A percentile compares a stretch with the other conserved stretches of the same genome.
These are phyloP conservation scores for Fusarium buharicum DNA, from an alignment of 2,329 filamentous ascomycete species.

Conservation along the genomic window DNA sequence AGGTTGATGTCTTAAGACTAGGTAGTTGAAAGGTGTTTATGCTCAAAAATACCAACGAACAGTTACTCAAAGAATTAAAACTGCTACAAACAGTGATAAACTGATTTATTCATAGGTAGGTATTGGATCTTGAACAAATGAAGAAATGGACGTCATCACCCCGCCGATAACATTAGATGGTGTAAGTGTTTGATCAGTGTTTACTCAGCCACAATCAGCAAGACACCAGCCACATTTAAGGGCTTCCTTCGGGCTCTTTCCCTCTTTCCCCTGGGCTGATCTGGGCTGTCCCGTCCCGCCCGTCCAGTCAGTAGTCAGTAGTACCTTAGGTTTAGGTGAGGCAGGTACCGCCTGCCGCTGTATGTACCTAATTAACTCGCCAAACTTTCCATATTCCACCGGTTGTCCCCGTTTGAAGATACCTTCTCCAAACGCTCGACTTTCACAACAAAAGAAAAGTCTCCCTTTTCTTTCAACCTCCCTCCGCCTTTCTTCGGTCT, in stretches of 20 bases:
- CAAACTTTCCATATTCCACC: slow-evolving; percentile 37
- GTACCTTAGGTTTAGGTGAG: slow-evolving; percentile 10
- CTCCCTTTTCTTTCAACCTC: slow-evolving; percentile 6
- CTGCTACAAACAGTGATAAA: too few relatives aligned
- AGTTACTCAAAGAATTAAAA: too few relatives aligned
- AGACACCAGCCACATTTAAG: slow-evolving; percentile 26
- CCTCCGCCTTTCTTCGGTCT: slow-evolving; percentile 3
- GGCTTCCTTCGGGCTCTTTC: slow-evolving; percentile 5
- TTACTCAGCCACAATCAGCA: slow-evolving; percentile 18
- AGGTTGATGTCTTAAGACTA: background rate
- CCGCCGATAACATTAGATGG: slow-evolving; percentile 21
- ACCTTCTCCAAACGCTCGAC: slow-evolving; percentile 19
- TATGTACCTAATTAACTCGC: background rate
- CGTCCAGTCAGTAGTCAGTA: too few relatives aligned
- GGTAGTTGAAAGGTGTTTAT: background rate
- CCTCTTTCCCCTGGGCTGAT: slow-evolving; percentile 17
- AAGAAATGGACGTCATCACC: slow-evolving; percentile 21
- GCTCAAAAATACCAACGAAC: too few relatives aligned
- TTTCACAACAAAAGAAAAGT: slow-evolving; percentile 11
- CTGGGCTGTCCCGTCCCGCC: slow-evolving; percentile 30
- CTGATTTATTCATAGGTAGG: too few relatives aligned
- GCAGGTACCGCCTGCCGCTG: slow-evolving; percentile 26
- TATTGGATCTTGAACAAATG: slow-evolving; percentile 6
- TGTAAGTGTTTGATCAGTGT: slow-evolving; percentile 7
- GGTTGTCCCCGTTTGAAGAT: slow-evolving; percentile 30